Conservation (phyloP, 306 rosid genomes). For the Pterocarpus macrocarpus region DNA sequence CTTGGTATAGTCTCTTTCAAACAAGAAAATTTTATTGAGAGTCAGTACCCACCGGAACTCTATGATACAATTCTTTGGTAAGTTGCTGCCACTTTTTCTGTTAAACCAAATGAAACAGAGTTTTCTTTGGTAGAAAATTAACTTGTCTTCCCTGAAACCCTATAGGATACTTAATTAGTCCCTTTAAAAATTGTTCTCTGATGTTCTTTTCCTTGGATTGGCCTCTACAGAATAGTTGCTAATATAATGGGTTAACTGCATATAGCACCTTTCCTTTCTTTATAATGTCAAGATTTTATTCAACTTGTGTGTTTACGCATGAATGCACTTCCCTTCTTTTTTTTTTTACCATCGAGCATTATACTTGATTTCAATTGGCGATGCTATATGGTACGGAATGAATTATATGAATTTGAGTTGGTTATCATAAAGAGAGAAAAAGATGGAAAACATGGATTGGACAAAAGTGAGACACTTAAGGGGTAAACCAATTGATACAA, state of each 20-base stretch:
- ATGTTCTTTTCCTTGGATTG: neutral
- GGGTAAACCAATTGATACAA: too few species aligned
- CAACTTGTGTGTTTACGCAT: too few species aligned
- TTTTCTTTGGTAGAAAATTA: neutral
- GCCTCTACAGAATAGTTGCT: constrained; percentile 18
- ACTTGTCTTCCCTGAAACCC: too few species aligned
- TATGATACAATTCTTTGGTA: constrained; percentile 90
- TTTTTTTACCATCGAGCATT: too few species aligned
- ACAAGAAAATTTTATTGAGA: constrained; percentile 72
- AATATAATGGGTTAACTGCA: neutral
- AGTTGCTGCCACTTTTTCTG: constrained; percentile 25
- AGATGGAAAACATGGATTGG: too few species aligned
- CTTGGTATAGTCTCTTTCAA: constrained; percentile 63
- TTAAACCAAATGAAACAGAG: neutral
- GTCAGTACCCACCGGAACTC: constrained; percentile 52
- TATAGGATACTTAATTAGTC: neutral
- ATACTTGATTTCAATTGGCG: too few species aligned
- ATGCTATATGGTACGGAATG: too few species aligned
- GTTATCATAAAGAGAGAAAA: neutral
- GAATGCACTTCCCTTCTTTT: too few species aligned
- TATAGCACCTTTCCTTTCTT: too few species aligned
- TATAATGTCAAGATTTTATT: too few species aligned
- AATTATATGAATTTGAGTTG: too few species aligned
- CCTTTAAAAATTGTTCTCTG: constrained; percentile 19
- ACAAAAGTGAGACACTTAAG: too few species aligned